Base-by-base conservation (phyloP, 176 grass and related monocot species). In the Cenchrus fungigraminus region DNA sequence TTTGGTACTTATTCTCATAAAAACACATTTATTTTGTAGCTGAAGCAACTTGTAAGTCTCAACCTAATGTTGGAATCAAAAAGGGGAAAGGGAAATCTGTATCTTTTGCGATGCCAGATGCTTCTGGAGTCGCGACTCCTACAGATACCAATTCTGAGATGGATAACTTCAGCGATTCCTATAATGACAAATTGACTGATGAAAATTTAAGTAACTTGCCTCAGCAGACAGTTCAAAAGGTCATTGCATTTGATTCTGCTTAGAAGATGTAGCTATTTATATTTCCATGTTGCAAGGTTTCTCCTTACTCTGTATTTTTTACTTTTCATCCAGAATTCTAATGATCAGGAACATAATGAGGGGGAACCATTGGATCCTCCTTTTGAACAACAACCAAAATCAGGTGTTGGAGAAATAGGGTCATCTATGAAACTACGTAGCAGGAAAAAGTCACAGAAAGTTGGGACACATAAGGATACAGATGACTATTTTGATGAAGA, bases 31-130 rank as follows among this genome's bases (percentile, higher is more conserved):
- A 7, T 84, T 66, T 59, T 86, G 61, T 85, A 90, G 87, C 20
- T 78, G 78, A 79, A 73, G 17, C 32, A 6, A 69, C 78, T 66
- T 67, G 65, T 58, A 81, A 86, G 68, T 84, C 84, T 77, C 76
- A 70, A 89, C 80, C 83, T 81, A 81, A 77, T 28, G 31, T 20
- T 77, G 46, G 58, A 56, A 57, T 12, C 54, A 81, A 79, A 87
- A 83, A 88, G 12, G 51, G 61, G 49, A 90, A 85, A 77, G 59
- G 55, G 42, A 95, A 90, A 83, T 90, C 71, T 56, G 82, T 95
- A 64, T 90, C 82, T 53, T 94, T 94, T 92, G 20, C 65, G 76
- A 71, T 78, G 81, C 76, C 74, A 3, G 71, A 88, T 88, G 79
- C 75, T 85, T 76, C 73, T 52, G 72, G 62, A 32, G 57, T 19